Conservation (phyloP, 176 grass and related monocot species). For the Triticum aestivum region IWGSC_CS_RefSeq_v2.1 NC_057802.1:503626766-503627265, state of each 20-base stretch:
- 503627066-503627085: constrained; percentile 96
- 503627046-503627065: constrained; percentile 75
- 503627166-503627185: not conserved
- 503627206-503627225: not conserved
- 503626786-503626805: constrained; percentile 59
- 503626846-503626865: constrained; percentile 55
- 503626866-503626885: constrained; percentile 78
- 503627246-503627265: constrained; percentile 99
- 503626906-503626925: constrained; percentile 81
- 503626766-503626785: constrained; percentile 85
- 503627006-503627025: constrained; percentile 61
- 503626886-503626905: constrained; percentile 86
- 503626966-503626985: not conserved
- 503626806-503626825: constrained; percentile 25
- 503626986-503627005: not conserved
- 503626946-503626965: constrained; percentile 52
- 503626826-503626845: constrained; percentile 42
- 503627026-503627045: constrained; percentile 97
- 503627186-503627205: not conserved
- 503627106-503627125: constrained; percentile 73
- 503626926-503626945: constrained; percentile 71
- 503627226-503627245: constrained; percentile 39
- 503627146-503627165: constrained; percentile 53
- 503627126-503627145: constrained; percentile 80
- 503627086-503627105: constrained; percentile 85